Evolutionary conservation across 306 rosid genomes (phyloP).

Genomic region (Lotus japonicus): DNA sequence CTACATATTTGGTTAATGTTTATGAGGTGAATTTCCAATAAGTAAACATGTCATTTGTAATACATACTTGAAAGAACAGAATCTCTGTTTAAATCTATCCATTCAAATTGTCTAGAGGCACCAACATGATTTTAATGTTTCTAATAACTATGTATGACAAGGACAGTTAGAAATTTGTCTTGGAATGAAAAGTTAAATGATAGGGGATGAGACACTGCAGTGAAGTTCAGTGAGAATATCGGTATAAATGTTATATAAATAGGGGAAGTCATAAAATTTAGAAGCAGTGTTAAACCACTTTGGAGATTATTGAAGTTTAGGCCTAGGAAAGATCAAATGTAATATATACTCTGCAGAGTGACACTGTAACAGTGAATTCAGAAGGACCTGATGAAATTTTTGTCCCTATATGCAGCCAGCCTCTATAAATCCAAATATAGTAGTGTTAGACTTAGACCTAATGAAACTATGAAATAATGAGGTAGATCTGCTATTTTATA

Average conservation of each 20-base stretch:
- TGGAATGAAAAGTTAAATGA: not conserved
- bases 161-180: not conserved
- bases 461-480: not conserved
- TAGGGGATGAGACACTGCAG: not conserved
- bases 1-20: constrained; percentile 13
- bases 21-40: not conserved
- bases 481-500: not conserved
- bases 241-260: not conserved
- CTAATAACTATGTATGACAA: not conserved
- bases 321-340: not conserved
- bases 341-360: not conserved
- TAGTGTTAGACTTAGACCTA: constrained; percentile 4
- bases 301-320: not conserved
- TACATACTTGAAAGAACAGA: not conserved
- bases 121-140: not conserved
- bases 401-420: not conserved
- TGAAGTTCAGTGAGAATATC: not conserved
- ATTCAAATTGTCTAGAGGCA: not conserved
- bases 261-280: not conserved
- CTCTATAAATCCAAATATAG: not conserved
- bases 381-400: not conserved
- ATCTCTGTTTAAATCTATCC: not conserved
- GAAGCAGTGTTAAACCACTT: not conserved
- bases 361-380: not conserved
- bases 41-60: not conserved